These are phyloP conservation scores for Phialophora chinensis DNA, from an alignment of 2,329 filamentous ascomycete species.

Conservation along the genomic window DNA sequence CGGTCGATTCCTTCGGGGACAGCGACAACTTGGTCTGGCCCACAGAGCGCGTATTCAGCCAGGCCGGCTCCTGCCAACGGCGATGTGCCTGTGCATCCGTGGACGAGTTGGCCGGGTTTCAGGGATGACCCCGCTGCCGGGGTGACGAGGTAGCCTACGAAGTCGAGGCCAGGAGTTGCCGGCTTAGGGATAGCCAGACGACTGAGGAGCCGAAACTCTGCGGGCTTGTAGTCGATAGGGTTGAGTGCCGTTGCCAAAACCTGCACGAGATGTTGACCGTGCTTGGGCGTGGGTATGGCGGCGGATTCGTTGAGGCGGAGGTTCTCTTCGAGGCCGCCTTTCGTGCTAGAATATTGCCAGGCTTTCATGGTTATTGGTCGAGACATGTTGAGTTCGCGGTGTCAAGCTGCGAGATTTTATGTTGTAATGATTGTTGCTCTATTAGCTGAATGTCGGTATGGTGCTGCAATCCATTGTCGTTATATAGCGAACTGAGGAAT, in stretches of 20 bases:
- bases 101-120: slow-evolving; percentile 53
- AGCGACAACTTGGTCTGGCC: slow-evolving; percentile 43
- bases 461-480: neutral
- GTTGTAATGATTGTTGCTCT: neutral
- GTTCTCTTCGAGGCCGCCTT: slow-evolving; percentile 59
- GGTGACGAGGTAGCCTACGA: slow-evolving; percentile 53
- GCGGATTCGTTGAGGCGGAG: slow-evolving; percentile 55
- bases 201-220: slow-evolving; percentile 56
- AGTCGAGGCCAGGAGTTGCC: slow-evolving; percentile 59
- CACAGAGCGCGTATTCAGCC: slow-evolving; percentile 50
- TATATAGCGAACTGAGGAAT: neutral
- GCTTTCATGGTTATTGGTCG: slow-evolving; percentile 58
- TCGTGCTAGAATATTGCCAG: slow-evolving; percentile 60
- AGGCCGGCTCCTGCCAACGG: slow-evolving; percentile 51
- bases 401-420: neutral
- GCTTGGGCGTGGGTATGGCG: slow-evolving; percentile 45
- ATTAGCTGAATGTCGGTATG: neutral
- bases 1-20: slow-evolving; percentile 53
- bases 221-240: slow-evolving; percentile 68
- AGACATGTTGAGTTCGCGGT: slow-evolving; percentile 1
- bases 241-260: slow-evolving; percentile 63
- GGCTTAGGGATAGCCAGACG: slow-evolving; percentile 50
- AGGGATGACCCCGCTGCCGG: slow-evolving; percentile 43
- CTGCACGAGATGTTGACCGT: slow-evolving; percentile 58
- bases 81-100: slow-evolving; percentile 45